Evolutionary conservation across 345 rosid species (phyloP).

Genomic region (Tarenaya hassleriana): DNA sequence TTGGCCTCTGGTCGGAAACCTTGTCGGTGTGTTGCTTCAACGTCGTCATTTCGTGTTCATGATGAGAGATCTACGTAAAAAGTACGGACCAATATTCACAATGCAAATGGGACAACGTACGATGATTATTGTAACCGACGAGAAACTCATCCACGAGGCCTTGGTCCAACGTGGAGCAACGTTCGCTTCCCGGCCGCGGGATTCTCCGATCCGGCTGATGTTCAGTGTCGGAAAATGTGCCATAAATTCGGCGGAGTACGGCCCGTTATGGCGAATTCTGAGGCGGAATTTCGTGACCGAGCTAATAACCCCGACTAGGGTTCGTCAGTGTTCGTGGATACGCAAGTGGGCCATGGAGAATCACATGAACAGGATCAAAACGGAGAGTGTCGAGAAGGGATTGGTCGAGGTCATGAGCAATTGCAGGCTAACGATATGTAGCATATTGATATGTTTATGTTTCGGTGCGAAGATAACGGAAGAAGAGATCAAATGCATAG

Average conservation of each 20-base stretch:
- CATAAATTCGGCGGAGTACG: constrained; percentile 82
- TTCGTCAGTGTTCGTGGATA: constrained; percentile 84
- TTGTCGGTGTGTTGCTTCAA: constrained; percentile 63
- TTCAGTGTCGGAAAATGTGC: constrained; percentile 92
- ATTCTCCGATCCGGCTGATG: constrained; percentile 73
- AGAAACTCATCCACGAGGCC: constrained; percentile 86
- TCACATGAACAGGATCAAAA: constrained; percentile 61
- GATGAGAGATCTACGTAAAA: constrained; percentile 56
- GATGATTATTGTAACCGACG: constrained; percentile 66
- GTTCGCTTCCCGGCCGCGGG: constrained; percentile 76
- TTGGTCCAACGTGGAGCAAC: constrained; percentile 56
- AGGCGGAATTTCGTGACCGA: constrained; percentile 80
- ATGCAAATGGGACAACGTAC: constrained; percentile 96
- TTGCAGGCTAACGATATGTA: constrained; percentile 68
- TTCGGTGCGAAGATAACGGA: constrained; percentile 82
- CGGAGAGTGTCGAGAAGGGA: constrained; percentile 45
- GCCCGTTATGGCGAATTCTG: constrained; percentile 70
- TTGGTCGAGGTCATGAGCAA: constrained; percentile 67
- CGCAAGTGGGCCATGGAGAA: constrained; percentile 66
- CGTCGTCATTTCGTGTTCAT: constrained; percentile 69
- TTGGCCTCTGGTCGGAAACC: constrained; percentile 84
- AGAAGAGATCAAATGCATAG: constrained; percentile 53
- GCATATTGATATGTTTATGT: constrained; percentile 75
- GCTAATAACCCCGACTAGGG: constrained; percentile 57
- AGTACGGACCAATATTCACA: constrained; percentile 85